Base-by-base conservation (phyloP, 192 early-diverging fungal species). In the Backusella sp. region DNA sequence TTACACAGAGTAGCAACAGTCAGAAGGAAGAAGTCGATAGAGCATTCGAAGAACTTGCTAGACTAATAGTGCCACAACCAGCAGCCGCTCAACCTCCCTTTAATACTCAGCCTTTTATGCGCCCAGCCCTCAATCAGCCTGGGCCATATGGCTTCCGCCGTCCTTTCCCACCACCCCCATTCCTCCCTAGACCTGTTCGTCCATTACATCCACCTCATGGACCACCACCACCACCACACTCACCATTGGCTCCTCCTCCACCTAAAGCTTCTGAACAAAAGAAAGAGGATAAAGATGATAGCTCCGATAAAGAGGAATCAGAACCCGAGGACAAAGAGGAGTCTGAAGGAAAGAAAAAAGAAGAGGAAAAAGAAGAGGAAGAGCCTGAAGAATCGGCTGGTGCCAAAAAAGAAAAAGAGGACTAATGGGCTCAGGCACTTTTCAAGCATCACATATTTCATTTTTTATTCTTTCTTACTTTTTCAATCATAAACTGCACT, bases 371-470 rank as follows among this genome's bases (percentile, higher is more conserved):
- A 68, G 66, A 68, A 17, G 35, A 67, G 15, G 66, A 68, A 32
- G 35, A 34, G 28, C 6, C 28, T 3, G 66, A 68, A 7, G 66
- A n/a, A 19, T 9, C 28, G 17, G 21, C n/a, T 68, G 28, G n/a
- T 34, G 66, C 28, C 34, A 68, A 68, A n/a, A 68, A 68, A 68
- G 66, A 67, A 28, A 67, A 35, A 17, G 66, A 68, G 62, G 46
- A 17, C 11, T 59, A 59, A 14, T 59, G 21, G 3, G 23, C 23
- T 59, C 11, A 59, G 12, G 12, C 23, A 26, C 23, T 26, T 11
- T 26, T 26, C 26, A 59, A 59, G 21, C 23, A 26, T 59, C 12
- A 59, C 56, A 59, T 49, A 19, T 7, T 6, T 59, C 8, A 23
- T 56, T 56, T 56, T 21, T 21, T 11, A 28, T 56, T 8, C 3